These are phyloP conservation scores for Rhizophora mangle DNA, from an alignment of 345 rosid species.

Conservation along the genomic window DNA sequence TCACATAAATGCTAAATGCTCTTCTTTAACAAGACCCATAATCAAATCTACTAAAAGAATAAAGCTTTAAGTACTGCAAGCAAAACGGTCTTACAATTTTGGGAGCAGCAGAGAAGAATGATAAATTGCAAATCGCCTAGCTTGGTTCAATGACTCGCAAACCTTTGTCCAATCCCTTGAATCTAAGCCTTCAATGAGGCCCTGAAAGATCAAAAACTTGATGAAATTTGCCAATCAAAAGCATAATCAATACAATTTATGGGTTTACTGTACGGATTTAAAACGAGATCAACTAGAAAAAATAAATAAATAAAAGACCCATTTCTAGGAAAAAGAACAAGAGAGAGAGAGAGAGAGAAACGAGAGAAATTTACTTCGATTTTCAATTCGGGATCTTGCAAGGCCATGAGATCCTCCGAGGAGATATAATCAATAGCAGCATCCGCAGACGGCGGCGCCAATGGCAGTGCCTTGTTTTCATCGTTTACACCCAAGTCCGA, in stretches of 20 bases:
- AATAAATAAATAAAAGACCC: neutral
- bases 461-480: constrained; percentile 52
- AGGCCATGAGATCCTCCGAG: constrained; percentile 54
- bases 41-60: neutral
- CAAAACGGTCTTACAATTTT: constrained; percentile 39
- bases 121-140: constrained; percentile 56
- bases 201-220: constrained; percentile 24
- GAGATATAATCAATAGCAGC: constrained; percentile 51
- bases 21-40: neutral
- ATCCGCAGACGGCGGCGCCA: constrained; percentile 38
- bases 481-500: constrained; percentile 38
- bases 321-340: neutral
- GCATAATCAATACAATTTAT: neutral
- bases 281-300: too few species aligned
- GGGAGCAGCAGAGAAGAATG: constrained; percentile 70
- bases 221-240: neutral
- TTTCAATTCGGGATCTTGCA: constrained; percentile 50
- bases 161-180: constrained; percentile 67
- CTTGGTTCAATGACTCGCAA: constrained; percentile 62
- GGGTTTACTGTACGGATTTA: too few species aligned
- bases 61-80: neutral
- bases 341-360: neutral
- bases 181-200: constrained; percentile 55
- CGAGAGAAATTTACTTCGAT: constrained; percentile 35
- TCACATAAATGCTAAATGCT: neutral